A percentile compares a stretch with the other conserved stretches of the same genome.
Conservation (phyloP, 176 grass and related monocot genomes). For the Otatea glauca region DNA sequence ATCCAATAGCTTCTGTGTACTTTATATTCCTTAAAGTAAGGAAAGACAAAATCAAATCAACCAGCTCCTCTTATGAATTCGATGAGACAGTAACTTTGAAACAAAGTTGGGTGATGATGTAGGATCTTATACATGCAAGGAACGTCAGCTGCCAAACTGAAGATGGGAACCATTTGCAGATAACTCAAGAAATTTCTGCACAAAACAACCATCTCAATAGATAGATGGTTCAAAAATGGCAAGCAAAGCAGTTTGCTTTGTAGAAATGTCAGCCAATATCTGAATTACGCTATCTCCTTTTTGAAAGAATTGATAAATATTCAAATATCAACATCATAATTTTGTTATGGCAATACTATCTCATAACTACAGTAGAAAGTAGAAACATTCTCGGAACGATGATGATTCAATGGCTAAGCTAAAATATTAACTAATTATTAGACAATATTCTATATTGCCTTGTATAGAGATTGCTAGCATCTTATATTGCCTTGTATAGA, state of each 20-base stretch:
- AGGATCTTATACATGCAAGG: constrained; percentile 4
- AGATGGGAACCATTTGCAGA: neutral
- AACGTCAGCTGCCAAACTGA: constrained; percentile 10
- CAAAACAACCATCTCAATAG: constrained; percentile 20
- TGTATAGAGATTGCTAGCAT: too few relatives aligned
- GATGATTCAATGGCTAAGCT: neutral
- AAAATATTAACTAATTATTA: neutral
- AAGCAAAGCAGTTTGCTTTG: neutral
- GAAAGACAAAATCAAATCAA: constrained; percentile 1
- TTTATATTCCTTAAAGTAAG: neutral
- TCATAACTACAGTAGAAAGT: neutral
- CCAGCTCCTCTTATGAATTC: constrained; percentile 11
- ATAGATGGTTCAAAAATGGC: neutral
- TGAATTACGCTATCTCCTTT: neutral
- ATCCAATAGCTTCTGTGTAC: neutral
- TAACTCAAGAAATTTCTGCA: neutral
- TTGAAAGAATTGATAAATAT: neutral
- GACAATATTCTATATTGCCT: too few relatives aligned
- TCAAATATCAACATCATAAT: neutral
- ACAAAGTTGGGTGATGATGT: neutral
- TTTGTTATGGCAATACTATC: neutral
- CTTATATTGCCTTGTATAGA: too few relatives aligned
- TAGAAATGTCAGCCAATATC: constrained; percentile 14
- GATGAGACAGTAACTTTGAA: constrained; percentile 9
- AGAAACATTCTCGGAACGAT: neutral